Evolutionary conservation across 345 rosid species (phyloP), one percentile per base, ranked within the genome.

Genomic region (Lepidium africanum): DNA sequence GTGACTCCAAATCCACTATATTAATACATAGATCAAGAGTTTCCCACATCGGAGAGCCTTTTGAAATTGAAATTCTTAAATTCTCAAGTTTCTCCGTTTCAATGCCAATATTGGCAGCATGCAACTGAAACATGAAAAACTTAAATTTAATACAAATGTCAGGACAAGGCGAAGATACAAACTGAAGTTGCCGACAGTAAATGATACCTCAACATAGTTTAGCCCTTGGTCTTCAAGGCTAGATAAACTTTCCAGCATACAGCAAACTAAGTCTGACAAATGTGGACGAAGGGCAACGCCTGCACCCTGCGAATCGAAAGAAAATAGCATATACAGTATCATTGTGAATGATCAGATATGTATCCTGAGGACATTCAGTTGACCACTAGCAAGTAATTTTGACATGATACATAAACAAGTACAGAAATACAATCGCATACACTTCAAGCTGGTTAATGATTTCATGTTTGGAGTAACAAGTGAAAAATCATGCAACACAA

Each of bases 11-110:
- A 78, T 90, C 85, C 65, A 83, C 85, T 62, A 85, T 83, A 80
- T 87, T 88, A 67, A 93, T 81, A 85, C 98, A 93, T 36, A 86
- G 78, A 63, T 93, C 98, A 68, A 93, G 96, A 67, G 98, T 93
- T 83, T 93, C 98, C 98, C 98, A 93, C 98, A 93, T 93, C 38
- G 97, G 92, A 78, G 98, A 93, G 77, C 94, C 81, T 84, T 88
- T 93, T 39, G 98, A 86, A 71, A 90, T 88, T 72, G 98, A 90
- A 69, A 93, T 82, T 58, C 98, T 89, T 71, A 93, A 80, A 82
- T 79, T 88, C 72, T 93, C 98, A 72, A 93, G 88, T 86, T 88
- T 93, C 77, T 90, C 98, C 48, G 89, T 82, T 76, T 90, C 86
- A 69, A 93, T 82, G 79, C 98, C 98, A 70, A 79, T 89, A 80